These are phyloP conservation scores for Tinospora cordifolia DNA, from an alignment of 164 flowering plant genomes.

Conservation along the genomic window DNA sequence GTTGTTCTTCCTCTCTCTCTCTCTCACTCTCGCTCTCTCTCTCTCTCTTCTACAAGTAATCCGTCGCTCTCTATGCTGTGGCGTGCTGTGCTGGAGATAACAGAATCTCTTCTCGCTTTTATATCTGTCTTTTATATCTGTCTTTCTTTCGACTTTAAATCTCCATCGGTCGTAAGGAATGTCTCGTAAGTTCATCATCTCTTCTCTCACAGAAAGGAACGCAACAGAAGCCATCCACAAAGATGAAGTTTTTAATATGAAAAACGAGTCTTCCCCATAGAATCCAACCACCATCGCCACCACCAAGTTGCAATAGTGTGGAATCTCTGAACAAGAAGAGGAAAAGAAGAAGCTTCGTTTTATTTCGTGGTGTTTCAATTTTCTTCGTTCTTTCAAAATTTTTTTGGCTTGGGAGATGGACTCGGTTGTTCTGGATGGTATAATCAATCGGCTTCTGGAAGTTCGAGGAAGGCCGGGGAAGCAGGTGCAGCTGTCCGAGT, in stretches of 20 bases:
- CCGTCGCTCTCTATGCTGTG: constrained; percentile 1
- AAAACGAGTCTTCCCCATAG: background rate
- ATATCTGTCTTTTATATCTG: no score
- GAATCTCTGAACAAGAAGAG: background rate
- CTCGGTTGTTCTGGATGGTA: constrained; percentile 42
- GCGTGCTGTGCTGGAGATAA: background rate
- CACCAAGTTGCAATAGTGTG: background rate
- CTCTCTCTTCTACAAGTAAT: background rate
- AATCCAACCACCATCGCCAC: background rate
- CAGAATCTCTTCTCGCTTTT: background rate
- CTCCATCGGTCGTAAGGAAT: background rate
- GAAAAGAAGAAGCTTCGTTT: background rate
- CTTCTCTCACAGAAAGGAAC: background rate
- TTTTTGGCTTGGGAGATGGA: constrained; percentile 34
- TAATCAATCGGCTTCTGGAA: constrained; percentile 50
- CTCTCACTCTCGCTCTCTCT: background rate
- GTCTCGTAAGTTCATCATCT: background rate
- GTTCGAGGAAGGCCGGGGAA: constrained; percentile 58
- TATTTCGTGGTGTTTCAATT: background rate
- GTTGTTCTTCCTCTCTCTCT: background rate
- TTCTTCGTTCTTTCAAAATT: no score
- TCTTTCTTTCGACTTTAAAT: background rate
- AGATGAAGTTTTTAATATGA: background rate
- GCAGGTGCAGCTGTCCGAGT: constrained; percentile 69
- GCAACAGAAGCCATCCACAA: no score